Evolutionary conservation across 2,329 filamentous ascomycete genomes (phyloP), one percentile per base, ranked within the genome.

Genomic region (Alternaria sp.): DNA sequence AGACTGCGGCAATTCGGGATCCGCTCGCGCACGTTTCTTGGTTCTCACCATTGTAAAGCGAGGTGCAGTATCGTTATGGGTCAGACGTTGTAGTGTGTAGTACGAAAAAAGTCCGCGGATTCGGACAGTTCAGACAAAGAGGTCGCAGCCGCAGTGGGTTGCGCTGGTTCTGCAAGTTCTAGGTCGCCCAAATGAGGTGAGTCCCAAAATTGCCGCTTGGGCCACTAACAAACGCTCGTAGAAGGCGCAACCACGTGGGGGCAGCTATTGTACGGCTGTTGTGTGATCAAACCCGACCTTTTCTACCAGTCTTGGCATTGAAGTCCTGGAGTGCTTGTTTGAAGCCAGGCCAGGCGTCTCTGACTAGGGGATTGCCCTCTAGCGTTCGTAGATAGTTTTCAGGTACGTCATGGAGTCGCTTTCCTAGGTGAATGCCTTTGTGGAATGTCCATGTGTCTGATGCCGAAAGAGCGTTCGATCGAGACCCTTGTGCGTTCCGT

Each of bases 311-410:
- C 54, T 65, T 70, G n/a, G 60, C 61, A 23, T 69, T 69, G 54
- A 69, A 70, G 30, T 73, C 65, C 19, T 57, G 60, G 19, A 74
- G 13, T n/a, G 69, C 69, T 15, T 63, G 63, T 13, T 49, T 69
- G 26, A 74, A 54, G 0, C 71, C 70, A 26, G 61, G 64, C 71
- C 71, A 74, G 1, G 63, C 65, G 10, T 72, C 45, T 15, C 69
- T 40, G 1, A 69, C 57, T 21, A 62, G 43, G 3, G 65, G 56
- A 65, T 70, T 72, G 51, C 66, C 64, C 50, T 72, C 69, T 10
- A 74, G 51, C 3, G 69, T 69, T 17, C 64, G 60, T 10, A 74
- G 51, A 19, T 74, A 74, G 21, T 68, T 65, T 47, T 71, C 67
- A 7, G 62, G 60, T 1, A 73, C 71, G 15, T 73, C 61, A 15